phyloP scores from a whole-genome alignment of 805 yeast species.

The Metschnikowia orientalis region DNA sequence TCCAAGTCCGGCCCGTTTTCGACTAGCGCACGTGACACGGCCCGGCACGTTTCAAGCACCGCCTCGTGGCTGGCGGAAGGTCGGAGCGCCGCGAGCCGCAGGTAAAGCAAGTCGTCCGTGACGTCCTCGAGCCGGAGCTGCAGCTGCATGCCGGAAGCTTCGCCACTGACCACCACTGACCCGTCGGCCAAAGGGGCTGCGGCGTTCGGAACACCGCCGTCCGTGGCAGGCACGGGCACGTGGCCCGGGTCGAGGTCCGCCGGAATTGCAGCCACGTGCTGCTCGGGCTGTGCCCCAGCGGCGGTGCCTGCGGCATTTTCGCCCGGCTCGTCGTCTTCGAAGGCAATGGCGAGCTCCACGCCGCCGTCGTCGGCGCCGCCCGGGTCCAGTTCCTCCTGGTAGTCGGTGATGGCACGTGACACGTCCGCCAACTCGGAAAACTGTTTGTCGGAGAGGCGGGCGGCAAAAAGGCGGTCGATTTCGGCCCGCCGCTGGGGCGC shows the following conservation, averaged over 20 bases:
- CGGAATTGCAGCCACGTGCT: slow-evolving; percentile 23
- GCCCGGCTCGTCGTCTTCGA: slow-evolving; percentile 23
- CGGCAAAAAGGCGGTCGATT: slow-evolving; percentile 46
- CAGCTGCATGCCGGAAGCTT: background rate
- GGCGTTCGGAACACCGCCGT: slow-evolving; percentile 8
- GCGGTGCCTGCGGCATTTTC: slow-evolving; percentile 4
- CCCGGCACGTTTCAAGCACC: slow-evolving; percentile 34
- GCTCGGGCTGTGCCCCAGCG: too few relatives aligned
- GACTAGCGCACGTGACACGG: slow-evolving; percentile 37
- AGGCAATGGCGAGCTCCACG: slow-evolving; percentile 24
- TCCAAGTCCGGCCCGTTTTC: slow-evolving; percentile 44
- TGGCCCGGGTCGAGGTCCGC: slow-evolving; percentile 20
- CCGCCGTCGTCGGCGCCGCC: slow-evolving; percentile 12
- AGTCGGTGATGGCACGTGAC: slow-evolving; percentile 49
- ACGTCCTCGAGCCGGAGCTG: slow-evolving; percentile 12
- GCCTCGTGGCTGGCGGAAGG: slow-evolving; percentile 35
- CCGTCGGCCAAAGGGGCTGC: slow-evolving; percentile 9
- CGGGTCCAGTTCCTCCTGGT: slow-evolving; percentile 19
- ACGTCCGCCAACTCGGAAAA: slow-evolving; percentile 45
- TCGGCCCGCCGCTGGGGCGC: slow-evolving; percentile 45
- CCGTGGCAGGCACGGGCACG: slow-evolving; percentile 17
- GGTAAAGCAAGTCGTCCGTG: slow-evolving; percentile 12
- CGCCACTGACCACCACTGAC: slow-evolving; percentile 1
- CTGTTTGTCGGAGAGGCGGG: slow-evolving; percentile 35
- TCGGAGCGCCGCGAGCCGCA: slow-evolving; percentile 35